These are phyloP conservation scores for Phytophthora gonapodyides DNA, from an alignment of 352 stramenopile genomes.

Conservation along the genomic window DNA sequence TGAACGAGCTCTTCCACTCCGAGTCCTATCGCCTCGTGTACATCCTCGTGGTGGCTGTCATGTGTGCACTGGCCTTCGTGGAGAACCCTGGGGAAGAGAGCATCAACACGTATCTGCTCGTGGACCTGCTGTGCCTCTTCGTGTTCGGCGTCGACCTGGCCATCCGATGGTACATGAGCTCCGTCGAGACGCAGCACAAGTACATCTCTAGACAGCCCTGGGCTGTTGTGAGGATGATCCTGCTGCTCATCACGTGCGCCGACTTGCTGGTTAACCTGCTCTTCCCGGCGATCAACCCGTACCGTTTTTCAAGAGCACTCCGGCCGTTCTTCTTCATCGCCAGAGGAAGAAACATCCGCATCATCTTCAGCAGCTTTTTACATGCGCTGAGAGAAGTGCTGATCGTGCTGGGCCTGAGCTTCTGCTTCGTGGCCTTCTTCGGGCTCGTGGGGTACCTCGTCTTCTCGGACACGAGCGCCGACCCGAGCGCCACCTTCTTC, in stretches of 20 bases:
- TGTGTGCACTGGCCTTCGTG: slow-evolving; percentile 68
- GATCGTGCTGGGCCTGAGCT: slow-evolving; percentile 70
- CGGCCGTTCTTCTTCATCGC: slow-evolving; percentile 84
- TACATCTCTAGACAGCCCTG: slow-evolving; percentile 79
- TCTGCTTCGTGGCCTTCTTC: slow-evolving; percentile 83
- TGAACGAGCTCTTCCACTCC: slow-evolving; percentile 79
- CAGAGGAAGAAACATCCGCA: slow-evolving; percentile 76
- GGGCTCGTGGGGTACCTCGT: slow-evolving; percentile 75
- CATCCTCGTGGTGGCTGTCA: slow-evolving; percentile 67
- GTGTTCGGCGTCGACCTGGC: slow-evolving; percentile 67
- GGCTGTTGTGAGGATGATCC: slow-evolving; percentile 65
- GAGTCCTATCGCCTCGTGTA: slow-evolving; percentile 72
- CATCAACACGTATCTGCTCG: slow-evolving; percentile 56
- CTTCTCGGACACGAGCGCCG: slow-evolving; percentile 71
- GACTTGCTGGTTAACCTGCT: slow-evolving; percentile 58
- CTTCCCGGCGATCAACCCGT: slow-evolving; percentile 57
- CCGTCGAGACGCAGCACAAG: slow-evolving; percentile 73
- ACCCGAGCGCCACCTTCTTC: slow-evolving; percentile 63
- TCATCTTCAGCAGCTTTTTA: slow-evolving; percentile 85
- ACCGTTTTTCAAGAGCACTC: slow-evolving; percentile 68
- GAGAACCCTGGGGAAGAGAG: slow-evolving; percentile 57
- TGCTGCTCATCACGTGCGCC: slow-evolving; percentile 57
- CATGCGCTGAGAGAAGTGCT: slow-evolving; percentile 73
- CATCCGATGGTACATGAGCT: slow-evolving; percentile 88
- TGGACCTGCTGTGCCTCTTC: slow-evolving; percentile 69